Base-by-base conservation (phyloP, 106 monocot genomes). In the Phalaenopsis equestris region DNA sequence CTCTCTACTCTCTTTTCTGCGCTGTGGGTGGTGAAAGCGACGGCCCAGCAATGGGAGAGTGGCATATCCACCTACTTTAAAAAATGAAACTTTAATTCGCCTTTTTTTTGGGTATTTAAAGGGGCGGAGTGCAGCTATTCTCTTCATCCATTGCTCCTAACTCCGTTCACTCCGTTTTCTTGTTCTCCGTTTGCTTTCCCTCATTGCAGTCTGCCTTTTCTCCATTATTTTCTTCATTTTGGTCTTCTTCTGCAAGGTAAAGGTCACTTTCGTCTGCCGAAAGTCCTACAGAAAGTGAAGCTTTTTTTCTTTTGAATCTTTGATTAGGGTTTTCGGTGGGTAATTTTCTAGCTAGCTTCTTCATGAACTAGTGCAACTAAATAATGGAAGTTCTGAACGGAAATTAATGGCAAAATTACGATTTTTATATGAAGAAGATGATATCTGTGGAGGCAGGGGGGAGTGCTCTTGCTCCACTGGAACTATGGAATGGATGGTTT, bases 81-180 rank as follows among this genome's bases (percentile, higher is more conserved):
- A 76, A 76, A 76, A 52, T 2, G 23, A 76, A 49, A 4, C 23
- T 18, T 30, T 19, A 23, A 74, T 76, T 49, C 49, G 52, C 23
- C 74, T 19, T 19, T 76, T 49, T 49, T 76, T 61, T 30, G 49
- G 49, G 48, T 76, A 76, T 76, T 48, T 76, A 76, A 76, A 52
- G 76, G 76, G 76, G 6, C 48, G 11, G 24, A 76, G 76, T 2
- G 4, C 23, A 21, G 21, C 24, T 47, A 12, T 48, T 74, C 49
- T 76, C 30, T 11, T 74, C 76, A 76, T 52, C 76, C 76, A 47
- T 76, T 30, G 76, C 24, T 76, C 21, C 23, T 24, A 49, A 76
- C 76, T 76, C 76, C 76, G 76, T 76, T 76, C 76, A 76, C 76
- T 76, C 76, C 49, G 48, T 76, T 76, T 76, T 76, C 76, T 76